Evolutionary conservation across 2,329 filamentous ascomycete genomes (phyloP), one percentile per base, ranked within the genome.

Genomic region (Didymella segeticola): DNA sequence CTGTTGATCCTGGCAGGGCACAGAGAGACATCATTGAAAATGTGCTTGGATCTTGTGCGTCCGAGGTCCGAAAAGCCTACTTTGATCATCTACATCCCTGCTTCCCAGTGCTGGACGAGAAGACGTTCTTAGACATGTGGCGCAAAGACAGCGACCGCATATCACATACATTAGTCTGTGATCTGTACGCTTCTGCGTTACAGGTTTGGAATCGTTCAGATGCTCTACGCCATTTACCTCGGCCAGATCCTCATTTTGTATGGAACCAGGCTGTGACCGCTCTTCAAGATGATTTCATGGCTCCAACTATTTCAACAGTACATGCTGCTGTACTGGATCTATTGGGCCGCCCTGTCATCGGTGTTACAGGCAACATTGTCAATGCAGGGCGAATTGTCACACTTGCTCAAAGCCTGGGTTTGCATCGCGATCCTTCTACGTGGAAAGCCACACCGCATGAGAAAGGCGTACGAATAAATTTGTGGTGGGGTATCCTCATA

Each of bases 401-500:
- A 4, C 53, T 66, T 7, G 63, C 63, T 4, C 62, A 65, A 17
- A 63, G 61, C 15, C 20, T 65, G 10, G 62, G 61, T 5, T 30
- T 65, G 8, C 57, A 65, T 47, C 46, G 62, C 7, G 54, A 65
- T 12, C 61, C 61, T 2, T 55, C 48, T 17, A 38, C 36, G 1
- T 63, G 62, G 62, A 57, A 54, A 29, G 45, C 41, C 1, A 57
- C 58, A 19, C 15, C 19, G 2, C 53, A 59, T 25, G 62, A 65
- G 39, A 65, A 61, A 36, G 56, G 46, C 8, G 52, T 65, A 8
- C 60, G 62, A 8, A 58, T 61, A 38, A 53, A 58, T 15, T 46
- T 66, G 0, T 66, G 63, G 63, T 66, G 61, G 61, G 61, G 59
- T 10, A 53, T 66, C 4, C 26, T 66, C 15, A 62, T 63, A 5